phyloP scores from a whole-genome alignment of 306 rosid genomes.

The Medicago lupulina region DNA sequence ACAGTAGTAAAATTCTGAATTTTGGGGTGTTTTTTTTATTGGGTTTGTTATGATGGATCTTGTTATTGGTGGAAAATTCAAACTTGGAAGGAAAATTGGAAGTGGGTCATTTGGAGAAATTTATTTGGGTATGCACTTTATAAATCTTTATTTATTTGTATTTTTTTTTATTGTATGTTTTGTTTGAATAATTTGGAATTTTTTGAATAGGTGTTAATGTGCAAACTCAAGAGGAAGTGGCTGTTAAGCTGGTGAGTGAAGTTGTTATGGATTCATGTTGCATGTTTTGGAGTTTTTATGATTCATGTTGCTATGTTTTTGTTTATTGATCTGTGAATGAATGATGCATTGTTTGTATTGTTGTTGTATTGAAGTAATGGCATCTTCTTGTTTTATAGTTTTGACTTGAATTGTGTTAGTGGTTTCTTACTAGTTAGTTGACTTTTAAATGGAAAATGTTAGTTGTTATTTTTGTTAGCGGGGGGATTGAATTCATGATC shows the following conservation, averaged over 20 bases:
- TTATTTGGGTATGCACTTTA: slow-evolving; percentile 71
- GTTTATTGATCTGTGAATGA: not conserved
- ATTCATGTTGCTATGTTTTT: not conserved
- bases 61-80: slow-evolving; percentile 86
- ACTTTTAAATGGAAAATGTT: not conserved
- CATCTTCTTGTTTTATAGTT: not conserved
- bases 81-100: slow-evolving; percentile 91
- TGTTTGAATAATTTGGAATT: slow-evolving; percentile 30
- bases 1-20: slow-evolving; percentile 18
- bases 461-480: not conserved
- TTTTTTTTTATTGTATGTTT: slow-evolving; percentile 6
- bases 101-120: slow-evolving; percentile 93
- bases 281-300: slow-evolving; percentile 11
- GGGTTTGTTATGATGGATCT: slow-evolving; percentile 71
- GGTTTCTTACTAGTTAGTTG: slow-evolving; percentile 28
- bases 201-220: slow-evolving; percentile 76
- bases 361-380: not conserved
- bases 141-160: not conserved
- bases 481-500: not conserved
- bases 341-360: slow-evolving; percentile 23
- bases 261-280: slow-evolving; percentile 24
- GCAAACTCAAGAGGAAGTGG: slow-evolving; percentile 90
- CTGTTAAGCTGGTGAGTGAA: slow-evolving; percentile 84
- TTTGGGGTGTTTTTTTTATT: slow-evolving; percentile 44
- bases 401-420: not conserved